Evolutionary conservation across 176 grass and related monocot genomes (phyloP).

Genomic region (Thinopyrum elongatum): DNA sequence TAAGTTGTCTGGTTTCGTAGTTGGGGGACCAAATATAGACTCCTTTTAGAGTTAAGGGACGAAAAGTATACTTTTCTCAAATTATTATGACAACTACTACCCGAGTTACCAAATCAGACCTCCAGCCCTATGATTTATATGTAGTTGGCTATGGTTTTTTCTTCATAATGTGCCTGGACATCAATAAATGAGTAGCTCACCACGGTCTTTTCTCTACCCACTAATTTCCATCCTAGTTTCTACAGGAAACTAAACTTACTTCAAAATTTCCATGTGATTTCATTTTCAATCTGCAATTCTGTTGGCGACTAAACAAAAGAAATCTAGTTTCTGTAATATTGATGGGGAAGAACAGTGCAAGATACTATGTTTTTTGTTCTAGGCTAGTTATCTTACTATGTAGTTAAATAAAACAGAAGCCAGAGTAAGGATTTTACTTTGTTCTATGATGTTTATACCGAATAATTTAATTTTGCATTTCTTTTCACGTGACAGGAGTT

Average conservation of each 20-base stretch:
- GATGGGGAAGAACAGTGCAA: neutral
- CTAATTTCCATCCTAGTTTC: neutral
- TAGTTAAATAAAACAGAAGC: neutral
- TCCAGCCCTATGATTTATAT: neutral
- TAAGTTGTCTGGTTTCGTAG: no score
- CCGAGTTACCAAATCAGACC: neutral
- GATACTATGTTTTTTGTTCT: neutral
- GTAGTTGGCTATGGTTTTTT: no score
- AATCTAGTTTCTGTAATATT: neutral
- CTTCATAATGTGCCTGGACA: neutral
- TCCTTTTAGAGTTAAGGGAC: no score
- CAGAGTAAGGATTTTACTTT: neutral
- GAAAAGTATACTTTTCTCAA: no score
- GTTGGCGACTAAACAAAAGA: neutral
- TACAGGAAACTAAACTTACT: neutral
- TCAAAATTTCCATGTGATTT: neutral
- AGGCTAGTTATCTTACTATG: neutral
- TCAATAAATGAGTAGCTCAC: neutral
- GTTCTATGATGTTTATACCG: neutral
- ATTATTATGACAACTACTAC: neutral
- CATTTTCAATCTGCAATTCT: neutral
- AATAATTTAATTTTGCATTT: neutral
- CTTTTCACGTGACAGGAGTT: slow-evolving; percentile 55
- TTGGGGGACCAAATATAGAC: no score
- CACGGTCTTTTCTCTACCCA: neutral